Base-by-base conservation (phyloP, 2,329 filamentous ascomycete species). In the Verticillium longisporum region DNA sequence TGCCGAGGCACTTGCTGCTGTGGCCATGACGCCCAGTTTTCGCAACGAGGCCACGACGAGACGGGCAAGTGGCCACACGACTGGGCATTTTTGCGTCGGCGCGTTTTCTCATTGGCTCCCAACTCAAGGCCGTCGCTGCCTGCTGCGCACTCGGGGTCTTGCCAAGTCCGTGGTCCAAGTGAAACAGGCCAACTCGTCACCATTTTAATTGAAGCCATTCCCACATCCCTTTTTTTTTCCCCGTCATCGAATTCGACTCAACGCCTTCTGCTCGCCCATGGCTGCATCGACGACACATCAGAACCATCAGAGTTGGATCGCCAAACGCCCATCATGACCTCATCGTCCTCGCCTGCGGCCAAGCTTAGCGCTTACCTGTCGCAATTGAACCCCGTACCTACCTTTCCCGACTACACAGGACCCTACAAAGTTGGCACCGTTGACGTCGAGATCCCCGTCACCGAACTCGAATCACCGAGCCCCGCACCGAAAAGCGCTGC, bases 381-480 rank as follows among this genome's bases (percentile, higher is more conserved):
- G 14, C 78, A 77, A 55, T 74, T 90, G 66, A 91, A 83, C 68
- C 89, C 89, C 0, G 78, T 92, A 4, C 91, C 91, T 1, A 74
- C 80, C 1, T 92, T 96, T 61, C 88, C 91, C 4, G 78, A 85
- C 4, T 94, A 92, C 70, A 87, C 88, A 1, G 92, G 91, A 0
- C 88, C 89, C 0, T 88, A 91, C 78, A 85, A 86, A 68, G 91
- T 95, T 62, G 91, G 91, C 65, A 91, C 88, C 2, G 79, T 91
- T 66, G 91, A 96, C 68, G 81, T 94, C 65, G 92, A 96, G 76
- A 84, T 96, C 15, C 89, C 91, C 54, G 80, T 89, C 10, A 78
- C 81, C 33, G 81, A 85, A 56, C 76, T 88, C 6, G 71, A 80
- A 1, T 78, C 83, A 1, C 84, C 87, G 0, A 78, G 82, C 26